These are phyloP conservation scores for Acrocalymma vagum DNA, from an alignment of 2,329 filamentous ascomycete species.

Conservation along the genomic window DNA sequence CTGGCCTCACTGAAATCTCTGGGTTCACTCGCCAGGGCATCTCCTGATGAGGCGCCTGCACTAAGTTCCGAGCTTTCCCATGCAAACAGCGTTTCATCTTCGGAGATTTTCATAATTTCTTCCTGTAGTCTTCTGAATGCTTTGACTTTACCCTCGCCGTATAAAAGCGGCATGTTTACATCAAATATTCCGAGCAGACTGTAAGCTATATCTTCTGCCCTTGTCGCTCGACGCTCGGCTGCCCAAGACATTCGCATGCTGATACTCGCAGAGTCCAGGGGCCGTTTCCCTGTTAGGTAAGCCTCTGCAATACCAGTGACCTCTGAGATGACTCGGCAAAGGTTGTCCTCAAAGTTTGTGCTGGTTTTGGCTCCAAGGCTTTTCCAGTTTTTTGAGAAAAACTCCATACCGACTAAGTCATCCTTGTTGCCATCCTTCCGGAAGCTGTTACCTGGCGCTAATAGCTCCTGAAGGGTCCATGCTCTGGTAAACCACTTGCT, in stretches of 20 bases:
- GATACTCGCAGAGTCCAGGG: conserved; percentile 13
- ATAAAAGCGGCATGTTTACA: conserved; percentile 25
- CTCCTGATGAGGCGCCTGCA: not conserved
- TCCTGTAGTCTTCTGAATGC: conserved; percentile 26
- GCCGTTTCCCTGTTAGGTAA: conserved; percentile 9
- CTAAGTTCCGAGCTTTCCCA: conserved; percentile 17
- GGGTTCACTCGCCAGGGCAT: conserved; percentile 18
- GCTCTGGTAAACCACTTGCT: conserved; percentile 23
- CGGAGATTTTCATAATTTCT: conserved; percentile 31
- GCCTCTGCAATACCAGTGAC: conserved; percentile 14
- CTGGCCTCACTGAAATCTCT: conserved; percentile 17
- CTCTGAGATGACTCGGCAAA: not conserved
- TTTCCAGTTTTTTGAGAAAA: conserved; percentile 16
- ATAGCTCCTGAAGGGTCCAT: conserved; percentile 29
- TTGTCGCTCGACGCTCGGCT: conserved; percentile 20
- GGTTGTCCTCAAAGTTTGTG: too few relatives aligned
- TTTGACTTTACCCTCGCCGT: conserved; percentile 25
- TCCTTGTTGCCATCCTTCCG: too few relatives aligned
- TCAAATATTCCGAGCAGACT: conserved; percentile 29
- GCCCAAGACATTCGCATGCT: conserved; percentile 32
- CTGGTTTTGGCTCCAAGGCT: conserved; percentile 8
- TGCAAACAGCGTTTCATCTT: conserved; percentile 27
- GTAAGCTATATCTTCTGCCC: conserved; percentile 30
- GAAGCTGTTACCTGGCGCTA: conserved; percentile 13
- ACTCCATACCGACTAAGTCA: conserved; percentile 21